phyloP scores from a whole-genome alignment of 371 early-diverging fungal species.

The Coemansia sp. region DNA sequence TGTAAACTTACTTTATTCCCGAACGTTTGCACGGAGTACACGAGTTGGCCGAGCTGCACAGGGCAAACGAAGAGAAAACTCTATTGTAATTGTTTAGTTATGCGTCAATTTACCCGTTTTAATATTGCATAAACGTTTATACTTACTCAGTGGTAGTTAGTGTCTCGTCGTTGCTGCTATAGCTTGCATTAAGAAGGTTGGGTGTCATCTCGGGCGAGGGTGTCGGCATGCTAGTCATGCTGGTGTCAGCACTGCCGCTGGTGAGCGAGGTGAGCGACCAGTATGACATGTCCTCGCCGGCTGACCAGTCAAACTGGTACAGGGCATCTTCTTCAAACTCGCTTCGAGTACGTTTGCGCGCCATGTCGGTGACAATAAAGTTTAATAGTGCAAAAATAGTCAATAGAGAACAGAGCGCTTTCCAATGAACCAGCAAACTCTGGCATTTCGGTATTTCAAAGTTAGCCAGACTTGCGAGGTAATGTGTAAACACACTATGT shows the following conservation, averaged over 20 bases:
- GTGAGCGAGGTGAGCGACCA: conserved; percentile 25
- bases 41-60: not conserved
- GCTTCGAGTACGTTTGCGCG: conserved; percentile 6
- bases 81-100: not conserved
- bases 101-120: not conserved
- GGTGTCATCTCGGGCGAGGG: conserved; percentile 6
- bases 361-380: not conserved
- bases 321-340: not conserved
- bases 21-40: not conserved
- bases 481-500: not conserved
- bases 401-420: no score
- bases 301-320: conserved; percentile 24
- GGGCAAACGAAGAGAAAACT: not conserved
- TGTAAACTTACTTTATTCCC: not conserved
- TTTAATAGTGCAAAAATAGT: no score
- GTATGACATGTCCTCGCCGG: conserved; percentile 16
- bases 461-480: not conserved
- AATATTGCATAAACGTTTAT: not conserved
- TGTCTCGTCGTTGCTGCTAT: not conserved
- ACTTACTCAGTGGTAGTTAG: not conserved
- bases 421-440: no score
- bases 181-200: not conserved
- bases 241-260: conserved; percentile 12
- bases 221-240: conserved; percentile 13
- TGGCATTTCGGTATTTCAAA: not conserved